Base-by-base conservation (phyloP, 2,329 filamentous ascomycete genomes). In the Emmonsia crescens region DNA sequence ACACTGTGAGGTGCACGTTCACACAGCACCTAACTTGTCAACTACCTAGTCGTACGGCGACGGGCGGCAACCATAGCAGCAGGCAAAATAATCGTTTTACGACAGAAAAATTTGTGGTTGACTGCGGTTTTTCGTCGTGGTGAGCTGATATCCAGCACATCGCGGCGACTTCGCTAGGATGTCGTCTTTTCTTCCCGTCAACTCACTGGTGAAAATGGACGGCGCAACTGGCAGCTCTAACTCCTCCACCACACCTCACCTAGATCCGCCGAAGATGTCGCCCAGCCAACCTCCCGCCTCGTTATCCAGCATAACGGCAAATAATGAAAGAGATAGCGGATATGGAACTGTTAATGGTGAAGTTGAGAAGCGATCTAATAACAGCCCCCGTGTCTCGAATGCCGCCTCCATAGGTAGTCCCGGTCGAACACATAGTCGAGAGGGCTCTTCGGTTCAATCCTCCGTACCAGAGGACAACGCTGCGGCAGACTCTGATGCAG, bases 401-500 rank as follows among this genome's bases (percentile, higher is more conserved):
- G 29, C 48, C 2, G 33, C 58, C 12, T 60, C 58, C 1, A 54
- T 16, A 24, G 58, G 21, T 16, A 60, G 58, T 24, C 58, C 58
- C 12, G 46, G 31, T 21, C 42, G 31, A n/a, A 42, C 46, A 29
- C 58, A 52, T 52, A 59, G 58, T 44, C 36, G 58, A 42, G 58
- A 60, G n/a, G 58, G 49, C 5, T 62, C 61, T 16, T 55, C 61
- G 4, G 46, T 21, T 27, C 61, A 60, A 8, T 62, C 61, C 10
- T 66, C 65, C 5, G 60, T 61, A 1, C 70, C 71, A 14, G 71
- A 85, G 63, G 90, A 95, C 68, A 80, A 90, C 29, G 87, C 90
- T 63, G 89, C 91, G 82, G 87, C 87, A 46, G 86, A 88, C 21
- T 88, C 88, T 12, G 89, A 90, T 61, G 86, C 82, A 59, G 88